Evolutionary conservation across 768 basidiomycete species (phyloP), one percentile per base, ranked within the genome.

Genomic region (Hypsizygus marmoreus): DNA sequence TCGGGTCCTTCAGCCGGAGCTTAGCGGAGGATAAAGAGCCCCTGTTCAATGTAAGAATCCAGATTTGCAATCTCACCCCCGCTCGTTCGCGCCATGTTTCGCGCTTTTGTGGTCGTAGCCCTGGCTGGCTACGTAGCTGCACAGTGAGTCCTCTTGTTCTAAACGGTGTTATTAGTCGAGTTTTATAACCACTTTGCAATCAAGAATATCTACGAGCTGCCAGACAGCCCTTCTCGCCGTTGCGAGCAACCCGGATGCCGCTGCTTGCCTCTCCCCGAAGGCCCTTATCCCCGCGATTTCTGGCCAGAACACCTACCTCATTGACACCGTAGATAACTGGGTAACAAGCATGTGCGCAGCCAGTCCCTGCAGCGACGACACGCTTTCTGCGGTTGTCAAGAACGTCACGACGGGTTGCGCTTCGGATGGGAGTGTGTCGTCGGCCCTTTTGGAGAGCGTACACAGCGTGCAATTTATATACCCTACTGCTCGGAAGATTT

Each of bases 101-200:
- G 40, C 33, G 40, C 50, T 30, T 36, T 51, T 38, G 43, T 41
- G 40, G 37, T 41, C 24, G 50, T 43, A 36, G 50, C 50, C 45
- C 45, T 51, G 45, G 45, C 45, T 39, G 40, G 45, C 50, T 51
- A 46, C 40, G 40, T 42, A 40, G 34, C 45, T 43, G 50, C 50
- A 12, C 17, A 34, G 50, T 52, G 11, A 44, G 45, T 34, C n/a
- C n/a, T n/a, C n/a, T n/a, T n/a, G n/a, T n/a, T n/a, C n/a, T n/a
- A n/a, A n/a, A n/a, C n/a, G n/a, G n/a, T n/a, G n/a, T n/a, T n/a
- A n/a, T n/a, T n/a, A n/a, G n/a, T n/a, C n/a, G n/a, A n/a, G n/a
- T n/a, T n/a, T n/a, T n/a, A n/a, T n/a, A n/a, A n/a, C n/a, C n/a
- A n/a, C n/a, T n/a, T n/a, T n/a, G n/a, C n/a, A n/a, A n/a, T n/a